A percentile compares a stretch with the other conserved stretches of the same genome.
Conservation (phyloP, 176 grass and related monocot genomes). For the Oryza rufipogon region DNA sequence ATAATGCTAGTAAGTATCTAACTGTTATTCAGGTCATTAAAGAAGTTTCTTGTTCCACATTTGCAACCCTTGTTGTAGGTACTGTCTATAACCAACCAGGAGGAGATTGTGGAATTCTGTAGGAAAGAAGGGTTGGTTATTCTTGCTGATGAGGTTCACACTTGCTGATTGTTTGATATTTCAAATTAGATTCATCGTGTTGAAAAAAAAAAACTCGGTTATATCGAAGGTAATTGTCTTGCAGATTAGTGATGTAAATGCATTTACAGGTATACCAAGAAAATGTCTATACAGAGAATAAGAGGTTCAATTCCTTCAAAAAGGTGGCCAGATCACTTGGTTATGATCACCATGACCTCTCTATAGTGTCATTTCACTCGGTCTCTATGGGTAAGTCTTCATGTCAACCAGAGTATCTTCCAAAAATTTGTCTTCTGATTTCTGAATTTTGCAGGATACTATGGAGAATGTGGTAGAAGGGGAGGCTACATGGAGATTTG, state of each 20-base stretch:
- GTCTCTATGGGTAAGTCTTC: constrained; percentile 64
- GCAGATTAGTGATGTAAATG: background rate
- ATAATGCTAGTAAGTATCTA: background rate
- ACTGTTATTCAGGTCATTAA: background rate
- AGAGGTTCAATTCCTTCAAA: constrained; percentile 75
- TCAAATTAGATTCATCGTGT: background rate
- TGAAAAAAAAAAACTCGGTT: background rate
- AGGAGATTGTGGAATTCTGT: constrained; percentile 73
- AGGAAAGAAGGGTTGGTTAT: constrained; percentile 77
- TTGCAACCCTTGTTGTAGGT: constrained; percentile 46
- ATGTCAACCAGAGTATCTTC: background rate
- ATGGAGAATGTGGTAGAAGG: constrained; percentile 81
- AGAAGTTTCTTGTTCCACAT: constrained; percentile 11
- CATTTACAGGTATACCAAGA: constrained; percentile 71
- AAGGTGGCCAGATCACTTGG: constrained; percentile 68
- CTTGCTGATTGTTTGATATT: constrained; percentile 9
- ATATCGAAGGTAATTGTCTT: background rate
- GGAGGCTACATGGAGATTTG: constrained; percentile 87
- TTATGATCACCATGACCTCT: constrained; percentile 49
- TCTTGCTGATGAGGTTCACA: constrained; percentile 72
- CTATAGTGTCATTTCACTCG: constrained; percentile 65
- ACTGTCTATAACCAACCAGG: constrained; percentile 58
- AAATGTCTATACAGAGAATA: constrained; percentile 63
- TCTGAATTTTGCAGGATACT: constrained; percentile 54
- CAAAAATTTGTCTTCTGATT: background rate